Base-by-base conservation (phyloP, 257 asterid genomes). In the Nicotiana paniculata region DNA sequence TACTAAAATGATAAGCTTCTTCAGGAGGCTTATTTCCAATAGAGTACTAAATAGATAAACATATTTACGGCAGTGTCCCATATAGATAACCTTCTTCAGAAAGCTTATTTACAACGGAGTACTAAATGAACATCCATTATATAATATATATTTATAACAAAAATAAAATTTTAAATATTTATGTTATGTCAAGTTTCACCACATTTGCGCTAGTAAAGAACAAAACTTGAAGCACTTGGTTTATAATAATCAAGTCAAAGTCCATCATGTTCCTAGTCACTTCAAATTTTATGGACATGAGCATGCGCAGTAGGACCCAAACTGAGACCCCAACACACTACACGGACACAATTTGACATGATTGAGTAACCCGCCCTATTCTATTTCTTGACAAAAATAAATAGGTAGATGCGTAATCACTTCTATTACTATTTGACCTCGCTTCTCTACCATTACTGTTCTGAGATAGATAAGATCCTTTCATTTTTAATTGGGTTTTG, bases 271-370 rank as follows among this genome's bases (percentile, higher is more conserved):
- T 74, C 79, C 43, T 51, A 13, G 16, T 28, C 63, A 26, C 79
- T 75, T 75, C 79, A 75, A 51, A 51, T 12, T 51, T 51, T 8
- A 51, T 62, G 30, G 82, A 39, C 75, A 79, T 13, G 15, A 35
- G 75, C 61, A 79, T 61, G 74, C 82, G 61, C 82, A 39, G 61
- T 61, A 39, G 75, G 82, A 79, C 82, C 74, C 61, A 57, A 61
- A 21, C 21, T 37, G 58, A 4, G 33, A 26, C 33, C 81, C 32
- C 61, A 72, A 72, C 39, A 68, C 76, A 67, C 24, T 35, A 11
- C 53, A 66, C 76, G 3, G 55, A 24, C 26, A 74, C 26, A 32
- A 74, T 24, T 74, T 74, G 79, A 32, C 24, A 46, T 13, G 79
- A 13, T 24, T 21, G 39, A 72, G 39, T 12, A 24, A 24, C 11